Base-by-base conservation (phyloP, 495 filamentous ascomycete genomes). In the Neurospora sp. region DNA sequence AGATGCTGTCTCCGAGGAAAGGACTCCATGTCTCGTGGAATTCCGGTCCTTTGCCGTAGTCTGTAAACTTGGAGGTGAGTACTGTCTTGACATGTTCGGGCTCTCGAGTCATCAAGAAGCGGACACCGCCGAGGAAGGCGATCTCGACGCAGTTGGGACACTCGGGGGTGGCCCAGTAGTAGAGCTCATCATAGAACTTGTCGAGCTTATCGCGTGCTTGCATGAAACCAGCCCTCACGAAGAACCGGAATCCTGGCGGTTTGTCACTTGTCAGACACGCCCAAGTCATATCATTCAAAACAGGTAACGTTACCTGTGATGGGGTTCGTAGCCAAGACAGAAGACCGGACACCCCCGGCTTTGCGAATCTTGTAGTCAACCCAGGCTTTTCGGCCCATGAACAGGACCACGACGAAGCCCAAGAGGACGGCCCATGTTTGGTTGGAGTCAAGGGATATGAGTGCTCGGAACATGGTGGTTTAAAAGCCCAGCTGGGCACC, bases 21-120 rank as follows among this genome's bases (percentile, higher is more conserved):
- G 84, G 85, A 66, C 82, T 78, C 85, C 85, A 89, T 18, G 85
- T 79, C 18, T 82, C 73, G 68, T 86, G 79, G 69, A 89, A 89
- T 38, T 75, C 71, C 40, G 84, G 79, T 16, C 87, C 88, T 76
- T 89, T 88, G 48, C 87, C 87, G 75, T 82, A 90, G 40, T 88
- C 84, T 59, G 76, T 75, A 72, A 90, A 89, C 59, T 89, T 86
- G 35, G 85, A 83, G 0, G 88, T 85, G 44, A 89, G 79, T 9
- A 89, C 77, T 7, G 87, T 83, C 73, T 89, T 89, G 75, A 90
- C 79, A 71, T 89, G 88, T 73, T 87, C 87, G 18, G 86, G 86
- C 70, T 89, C 87, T 38, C 81, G 79, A 0, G 87, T 88, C 35
- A 88, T 75, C 16, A 88, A 74, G 40, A 84, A 79, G 68, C 87